Conservation (phyloP, 257 asterid species). For the Asclepias syriaca region DNA sequence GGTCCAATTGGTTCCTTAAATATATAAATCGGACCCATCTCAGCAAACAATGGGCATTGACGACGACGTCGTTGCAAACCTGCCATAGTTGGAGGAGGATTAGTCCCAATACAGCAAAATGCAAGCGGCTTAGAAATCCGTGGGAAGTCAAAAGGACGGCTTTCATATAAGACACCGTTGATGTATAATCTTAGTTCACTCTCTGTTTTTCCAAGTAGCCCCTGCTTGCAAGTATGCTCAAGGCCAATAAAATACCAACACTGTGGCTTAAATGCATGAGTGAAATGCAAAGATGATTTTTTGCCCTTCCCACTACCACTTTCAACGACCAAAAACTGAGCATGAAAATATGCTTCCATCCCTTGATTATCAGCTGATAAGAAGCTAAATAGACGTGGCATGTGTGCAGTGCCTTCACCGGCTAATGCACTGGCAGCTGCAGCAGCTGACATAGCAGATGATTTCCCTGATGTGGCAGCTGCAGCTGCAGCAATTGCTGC, state of each 20-base stretch:
- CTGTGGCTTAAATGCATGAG: conserved; percentile 95
- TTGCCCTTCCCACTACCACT: conserved; percentile 96
- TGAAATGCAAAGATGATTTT: conserved; percentile 93
- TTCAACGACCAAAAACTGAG: conserved; percentile 94
- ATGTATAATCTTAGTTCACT: conserved; percentile 86
- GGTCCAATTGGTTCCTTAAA: conserved; percentile 92
- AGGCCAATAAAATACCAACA: conserved; percentile 98
- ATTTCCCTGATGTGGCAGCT: conserved; percentile 92
- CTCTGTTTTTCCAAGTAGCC: conserved; percentile 91
- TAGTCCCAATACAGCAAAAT: conserved; percentile 96
- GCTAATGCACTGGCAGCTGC: conserved; percentile 99
- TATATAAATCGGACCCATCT: conserved; percentile 94
- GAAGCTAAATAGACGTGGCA: conserved; percentile 98
- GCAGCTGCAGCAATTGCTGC: conserved; percentile 99
- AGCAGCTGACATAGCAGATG: conserved; percentile 98
- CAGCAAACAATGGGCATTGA: conserved; percentile 97
- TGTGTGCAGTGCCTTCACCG: conserved; percentile 98
- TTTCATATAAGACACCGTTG: conserved; percentile 86
- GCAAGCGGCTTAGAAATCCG: conserved; percentile 98
- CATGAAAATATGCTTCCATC: conserved; percentile 98
- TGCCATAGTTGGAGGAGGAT: conserved; percentile 99
- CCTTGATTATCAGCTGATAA: conserved; percentile 97
- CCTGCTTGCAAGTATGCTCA: conserved; percentile 88
- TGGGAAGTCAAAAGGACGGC: conserved; percentile 93
- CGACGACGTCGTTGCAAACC: conserved; percentile 98